Conservation (phyloP, 148 eudicot genomes). For the Dianthus caryophyllus region DNA sequence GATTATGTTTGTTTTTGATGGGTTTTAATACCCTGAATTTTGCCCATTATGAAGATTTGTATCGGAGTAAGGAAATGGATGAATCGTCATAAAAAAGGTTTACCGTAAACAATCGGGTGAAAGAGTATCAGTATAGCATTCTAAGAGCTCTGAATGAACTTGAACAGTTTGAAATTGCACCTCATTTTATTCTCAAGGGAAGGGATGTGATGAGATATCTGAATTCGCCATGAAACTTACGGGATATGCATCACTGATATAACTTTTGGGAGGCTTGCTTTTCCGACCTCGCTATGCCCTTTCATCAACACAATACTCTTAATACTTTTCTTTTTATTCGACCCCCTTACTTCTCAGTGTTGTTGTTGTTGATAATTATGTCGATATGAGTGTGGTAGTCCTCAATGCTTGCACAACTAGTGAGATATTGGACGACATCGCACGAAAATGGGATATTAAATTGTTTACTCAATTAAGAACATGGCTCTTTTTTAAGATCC, state of each 20-base stretch:
- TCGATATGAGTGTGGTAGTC: neutral
- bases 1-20: no score
- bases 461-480: neutral
- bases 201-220: neutral
- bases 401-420: neutral
- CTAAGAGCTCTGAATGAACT: neutral
- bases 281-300: neutral
- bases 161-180: neutral
- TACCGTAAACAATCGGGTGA: no score
- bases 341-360: no score
- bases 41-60: no score
- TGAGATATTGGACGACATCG: neutral
- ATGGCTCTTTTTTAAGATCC: neutral
- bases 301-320: no score
- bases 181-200: neutral
- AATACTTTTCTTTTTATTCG: no score
- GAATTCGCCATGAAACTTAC: neutral
- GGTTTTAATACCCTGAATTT: no score
- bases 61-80: no score
- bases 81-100: no score
- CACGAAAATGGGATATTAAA: neutral
- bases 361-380: neutral
- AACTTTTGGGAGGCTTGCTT: neutral
- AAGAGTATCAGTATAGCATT: constrained; percentile 1
- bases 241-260: neutral